phyloP scores from a whole-genome alignment of 164 flowering plant genomes.

The Vitis vinifera region DNA sequence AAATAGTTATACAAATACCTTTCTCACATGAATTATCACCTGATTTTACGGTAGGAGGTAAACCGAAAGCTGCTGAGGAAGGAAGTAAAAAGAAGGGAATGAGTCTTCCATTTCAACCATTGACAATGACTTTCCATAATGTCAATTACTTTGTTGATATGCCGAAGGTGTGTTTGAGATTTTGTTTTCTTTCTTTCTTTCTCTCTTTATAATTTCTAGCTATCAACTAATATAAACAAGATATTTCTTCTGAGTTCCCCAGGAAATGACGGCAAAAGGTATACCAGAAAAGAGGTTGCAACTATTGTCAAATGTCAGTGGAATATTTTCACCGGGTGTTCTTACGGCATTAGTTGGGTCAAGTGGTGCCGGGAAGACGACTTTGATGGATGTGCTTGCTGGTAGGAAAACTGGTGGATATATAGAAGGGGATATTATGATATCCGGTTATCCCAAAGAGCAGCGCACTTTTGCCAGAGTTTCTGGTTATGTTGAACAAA shows the following conservation, averaged over 20 bases:
- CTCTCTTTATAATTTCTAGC: too few relatives aligned
- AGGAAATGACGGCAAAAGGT: conserved; percentile 78
- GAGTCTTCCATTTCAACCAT: conserved; percentile 89
- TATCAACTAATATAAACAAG: not conserved
- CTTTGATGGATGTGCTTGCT: conserved; percentile 96
- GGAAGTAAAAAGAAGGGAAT: conserved; percentile 56
- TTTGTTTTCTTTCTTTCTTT: not conserved
- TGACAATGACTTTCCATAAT: conserved; percentile 80
- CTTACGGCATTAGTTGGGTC: conserved; percentile 97
- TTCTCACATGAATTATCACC: not conserved
- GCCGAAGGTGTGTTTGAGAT: conserved; percentile 63
- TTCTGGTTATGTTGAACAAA: conserved; percentile 94
- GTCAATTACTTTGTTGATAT: conserved; percentile 88
- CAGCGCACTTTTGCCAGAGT: conserved; percentile 94
- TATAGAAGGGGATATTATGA: conserved; percentile 87
- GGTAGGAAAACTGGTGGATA: conserved; percentile 98
- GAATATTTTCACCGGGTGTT: conserved; percentile 91
- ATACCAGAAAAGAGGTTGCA: conserved; percentile 68
- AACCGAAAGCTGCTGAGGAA: conserved; percentile 11
- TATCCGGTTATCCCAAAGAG: conserved; percentile 85
- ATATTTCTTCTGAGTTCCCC: not conserved
- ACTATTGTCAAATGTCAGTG: conserved; percentile 75
- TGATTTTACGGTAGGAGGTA: conserved; percentile 27
- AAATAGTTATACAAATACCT: not conserved
- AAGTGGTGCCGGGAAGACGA: conserved; percentile 97